Base-by-base conservation (phyloP, 1,284 basidiomycete species). In the Microbotryum lychnidis-dioicae region DNA sequence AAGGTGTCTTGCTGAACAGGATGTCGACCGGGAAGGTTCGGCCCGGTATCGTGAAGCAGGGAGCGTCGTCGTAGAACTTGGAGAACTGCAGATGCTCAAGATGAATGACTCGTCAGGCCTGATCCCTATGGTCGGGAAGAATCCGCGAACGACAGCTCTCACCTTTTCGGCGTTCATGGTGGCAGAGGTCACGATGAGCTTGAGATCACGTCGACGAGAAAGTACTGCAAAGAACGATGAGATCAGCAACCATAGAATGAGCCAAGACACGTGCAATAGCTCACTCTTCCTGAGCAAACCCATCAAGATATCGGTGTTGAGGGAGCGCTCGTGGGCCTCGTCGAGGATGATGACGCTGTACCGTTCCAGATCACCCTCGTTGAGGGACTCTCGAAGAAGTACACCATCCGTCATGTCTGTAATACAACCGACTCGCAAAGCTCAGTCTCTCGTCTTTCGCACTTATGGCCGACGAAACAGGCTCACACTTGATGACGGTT, bases 11-110 rank as follows among this genome's bases (percentile, higher is more conserved):
- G 54, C 89, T 82, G 77, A 97, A 96, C 78, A 88, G 89, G 20
- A 86, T 89, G 74, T 99, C 96, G 60, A 99, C 96, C 0, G 96
- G 96, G 80, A 98, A 98, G 1, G 96, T 97, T 65, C 96, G 86
- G 50, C 96, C 96, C 1, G 96, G 96, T 71, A 98, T 98, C 5
- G 92, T 97, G 76, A 90, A 99, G 50, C 84, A 89, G 0, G 93
- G 93, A 0, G 94, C 93, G 70, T 87, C 89, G 53, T 93, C 94
- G 70, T 96, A 98, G 77, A 98, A 98, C 23, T 77, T 79, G 37
- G 90, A 94, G 77, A 99, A 98, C 65, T 65, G 54, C 0, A 25
- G n/a, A 2, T 48, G 27, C n/a, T 57, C 45, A 8, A 58, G 27
- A 29, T 20, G 46, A 50, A 53, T 50, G 27, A 50, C 23, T 29